Conservation (phyloP, 139 green algal species). For the Chlamydomonas schloesseri region DNA sequence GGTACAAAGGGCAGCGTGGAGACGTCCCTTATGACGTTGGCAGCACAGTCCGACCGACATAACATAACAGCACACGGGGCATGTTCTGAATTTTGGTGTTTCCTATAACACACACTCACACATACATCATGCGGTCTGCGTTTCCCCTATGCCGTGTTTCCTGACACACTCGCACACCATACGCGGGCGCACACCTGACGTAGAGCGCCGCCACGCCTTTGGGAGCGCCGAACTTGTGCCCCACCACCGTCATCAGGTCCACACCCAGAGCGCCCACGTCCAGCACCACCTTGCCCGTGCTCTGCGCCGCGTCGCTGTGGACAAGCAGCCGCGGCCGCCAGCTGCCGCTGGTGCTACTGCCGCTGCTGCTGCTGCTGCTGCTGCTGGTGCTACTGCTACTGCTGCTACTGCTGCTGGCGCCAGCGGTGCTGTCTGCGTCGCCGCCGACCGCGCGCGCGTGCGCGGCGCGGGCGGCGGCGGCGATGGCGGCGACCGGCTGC, state of each 20-base stretch:
- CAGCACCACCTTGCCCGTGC: constrained; percentile 79
- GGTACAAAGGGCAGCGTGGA: too few relatives aligned
- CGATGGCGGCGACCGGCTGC: constrained; percentile 66
- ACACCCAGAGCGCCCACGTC: constrained; percentile 78
- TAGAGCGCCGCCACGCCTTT: constrained; percentile 90
- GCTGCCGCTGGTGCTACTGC: too few relatives aligned
- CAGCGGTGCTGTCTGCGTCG: neutral
- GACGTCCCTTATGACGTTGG: too few relatives aligned
- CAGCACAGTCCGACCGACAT: too few relatives aligned
- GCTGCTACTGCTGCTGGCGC: neutral
- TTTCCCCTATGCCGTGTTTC: too few relatives aligned
- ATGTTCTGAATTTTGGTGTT: too few relatives aligned
- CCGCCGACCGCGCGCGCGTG: neutral
- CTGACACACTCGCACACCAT: neutral
- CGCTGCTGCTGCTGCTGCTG: too few relatives aligned
- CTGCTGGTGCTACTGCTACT: too few relatives aligned
- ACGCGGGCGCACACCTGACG: constrained; percentile 49
- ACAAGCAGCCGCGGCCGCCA: constrained; percentile 52
- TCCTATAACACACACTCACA: too few relatives aligned
- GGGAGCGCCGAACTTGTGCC: constrained; percentile 90
- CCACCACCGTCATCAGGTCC: constrained; percentile 83
- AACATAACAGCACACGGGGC: too few relatives aligned
- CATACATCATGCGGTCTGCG: too few relatives aligned
- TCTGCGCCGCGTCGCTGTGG: constrained; percentile 86
- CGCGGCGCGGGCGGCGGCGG: constrained; percentile 18